Base-by-base conservation (phyloP, 169 alveolate species). In the Plasmodium gaboni region DNA sequence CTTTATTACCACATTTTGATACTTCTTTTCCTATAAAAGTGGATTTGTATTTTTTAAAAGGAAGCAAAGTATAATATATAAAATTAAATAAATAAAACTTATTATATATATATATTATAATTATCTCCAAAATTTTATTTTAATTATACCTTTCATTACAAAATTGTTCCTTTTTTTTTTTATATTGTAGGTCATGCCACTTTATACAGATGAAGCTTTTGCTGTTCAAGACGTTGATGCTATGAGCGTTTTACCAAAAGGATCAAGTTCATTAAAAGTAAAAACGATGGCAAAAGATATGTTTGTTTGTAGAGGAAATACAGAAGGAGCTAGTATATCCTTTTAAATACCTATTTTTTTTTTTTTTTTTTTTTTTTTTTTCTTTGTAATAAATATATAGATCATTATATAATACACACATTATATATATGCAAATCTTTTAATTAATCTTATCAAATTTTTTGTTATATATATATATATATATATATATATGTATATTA, bases 261-360 rank as follows among this genome's bases (percentile, higher is more conserved):
- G 93, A 9, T 80, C 89, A 63, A 68, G 89, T 57, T 50, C 89
- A 9, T 72, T 92, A 73, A 76, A 87, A n/a, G 94, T 74, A 17
- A 87, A 74, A 55, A 92, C 93, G 13, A 70, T 92, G 86, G 59
- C 53, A 68, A 87, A 60, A 24, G 93, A 92, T 5, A 73, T 92
- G 73, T 92, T 92, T 64, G 83, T 92, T 22, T n/a, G 92, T 70
- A 74, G 63, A 64, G 93, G 93, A 19, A 61, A 91, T 57, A 26
- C 88, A 13, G 92, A 91, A 61, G 94, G 94, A 2, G 94, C 89
- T 70, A 91, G 93, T n/a, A 15, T 92, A 50, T 68, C 80, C 50
- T 70, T 91, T 50, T 91, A 83, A 60, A 72, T 50, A 19, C 17
- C 17, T 51, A 22, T 44, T 64, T 78, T 64, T 48, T 2, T 64